Evolutionary conservation across 2,329 filamentous ascomycete species (phyloP).

Genomic region (Penicillium sclerotigenum): DNA sequence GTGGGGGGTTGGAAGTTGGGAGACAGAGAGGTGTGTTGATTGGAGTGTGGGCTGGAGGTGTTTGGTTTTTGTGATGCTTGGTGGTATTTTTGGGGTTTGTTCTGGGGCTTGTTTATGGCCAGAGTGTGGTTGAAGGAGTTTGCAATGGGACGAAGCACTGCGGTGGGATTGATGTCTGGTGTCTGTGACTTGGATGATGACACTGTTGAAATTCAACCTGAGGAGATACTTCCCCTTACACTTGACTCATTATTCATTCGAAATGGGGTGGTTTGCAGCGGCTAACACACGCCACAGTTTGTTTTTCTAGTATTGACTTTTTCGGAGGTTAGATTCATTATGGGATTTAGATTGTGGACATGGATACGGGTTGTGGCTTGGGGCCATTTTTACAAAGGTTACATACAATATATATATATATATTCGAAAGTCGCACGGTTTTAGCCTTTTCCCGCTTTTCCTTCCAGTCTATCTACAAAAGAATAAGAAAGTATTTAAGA

Average conservation of each 20-base stretch:
- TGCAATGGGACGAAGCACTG: conserved; percentile 26
- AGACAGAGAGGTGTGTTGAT: background rate
- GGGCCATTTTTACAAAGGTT: background rate
- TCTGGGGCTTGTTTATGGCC: conserved; percentile 2
- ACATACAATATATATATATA: no score
- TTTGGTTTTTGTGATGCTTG: conserved; percentile 2
- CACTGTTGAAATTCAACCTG: conserved; percentile 45
- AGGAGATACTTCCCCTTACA: conserved; percentile 30
- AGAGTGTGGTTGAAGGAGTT: conserved; percentile 4
- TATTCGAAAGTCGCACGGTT: no score
- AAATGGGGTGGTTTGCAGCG: background rate
- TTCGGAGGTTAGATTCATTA: no score
- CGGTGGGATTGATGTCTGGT: conserved; percentile 22
- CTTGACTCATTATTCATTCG: background rate
- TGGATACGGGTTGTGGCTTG: background rate
- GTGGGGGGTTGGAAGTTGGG: conserved; percentile 2
- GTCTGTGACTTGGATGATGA: conserved; percentile 38
- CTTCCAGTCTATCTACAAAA: no score
- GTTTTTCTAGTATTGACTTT: no score
- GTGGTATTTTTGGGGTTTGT: background rate
- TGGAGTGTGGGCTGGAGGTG: conserved; percentile 9
- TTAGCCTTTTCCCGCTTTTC: no score
- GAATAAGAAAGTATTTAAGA: no score
- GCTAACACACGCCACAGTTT: background rate
- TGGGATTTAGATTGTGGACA: background rate